A percentile compares a stretch with the other conserved stretches of the same genome.
Conservation (phyloP, 106 monocot genomes). For the Agapanthus africanus region DNA sequence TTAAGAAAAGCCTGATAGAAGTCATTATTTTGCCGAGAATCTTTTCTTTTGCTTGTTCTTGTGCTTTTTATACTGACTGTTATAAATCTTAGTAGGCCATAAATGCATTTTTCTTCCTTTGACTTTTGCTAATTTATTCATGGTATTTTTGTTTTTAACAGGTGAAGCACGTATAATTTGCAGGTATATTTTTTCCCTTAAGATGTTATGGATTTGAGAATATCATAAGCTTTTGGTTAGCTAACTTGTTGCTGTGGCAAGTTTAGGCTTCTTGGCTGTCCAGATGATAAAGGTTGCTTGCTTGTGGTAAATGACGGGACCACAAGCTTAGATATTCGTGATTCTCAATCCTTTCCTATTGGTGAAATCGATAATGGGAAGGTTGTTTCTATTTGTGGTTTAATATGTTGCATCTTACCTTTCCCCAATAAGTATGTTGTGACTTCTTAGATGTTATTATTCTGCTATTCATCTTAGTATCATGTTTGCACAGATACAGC, state of each 20-base stretch:
- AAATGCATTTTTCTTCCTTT: neutral
- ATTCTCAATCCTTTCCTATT: slow-evolving; percentile 28
- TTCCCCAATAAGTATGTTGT: neutral
- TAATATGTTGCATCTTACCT: slow-evolving; percentile 1
- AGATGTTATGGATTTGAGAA: neutral
- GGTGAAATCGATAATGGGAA: slow-evolving; percentile 24
- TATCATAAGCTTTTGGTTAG: neutral
- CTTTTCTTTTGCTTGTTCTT: neutral
- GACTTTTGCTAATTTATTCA: neutral
- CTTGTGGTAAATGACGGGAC: slow-evolving; percentile 15
- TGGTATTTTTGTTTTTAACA: slow-evolving; percentile 5
- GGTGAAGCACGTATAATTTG: slow-evolving; percentile 35
- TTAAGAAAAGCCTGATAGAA: neutral
- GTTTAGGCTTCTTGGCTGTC: slow-evolving; percentile 18
- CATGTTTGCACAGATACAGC: slow-evolving; percentile 1
- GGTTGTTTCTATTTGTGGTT: slow-evolving; percentile 10
- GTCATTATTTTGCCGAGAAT: neutral
- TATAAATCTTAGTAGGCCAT: neutral
- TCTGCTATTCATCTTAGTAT: neutral
- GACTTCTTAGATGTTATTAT: neutral
- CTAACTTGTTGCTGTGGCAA: neutral
- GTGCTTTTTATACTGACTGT: neutral
- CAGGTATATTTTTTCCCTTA: slow-evolving; percentile 13
- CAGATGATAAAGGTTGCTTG: slow-evolving; percentile 21
- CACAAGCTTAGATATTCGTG: slow-evolving; percentile 13